These are phyloP conservation scores for Apiospora saccharicola DNA, from an alignment of 2,329 filamentous ascomycete species.

Conservation along the genomic window DNA sequence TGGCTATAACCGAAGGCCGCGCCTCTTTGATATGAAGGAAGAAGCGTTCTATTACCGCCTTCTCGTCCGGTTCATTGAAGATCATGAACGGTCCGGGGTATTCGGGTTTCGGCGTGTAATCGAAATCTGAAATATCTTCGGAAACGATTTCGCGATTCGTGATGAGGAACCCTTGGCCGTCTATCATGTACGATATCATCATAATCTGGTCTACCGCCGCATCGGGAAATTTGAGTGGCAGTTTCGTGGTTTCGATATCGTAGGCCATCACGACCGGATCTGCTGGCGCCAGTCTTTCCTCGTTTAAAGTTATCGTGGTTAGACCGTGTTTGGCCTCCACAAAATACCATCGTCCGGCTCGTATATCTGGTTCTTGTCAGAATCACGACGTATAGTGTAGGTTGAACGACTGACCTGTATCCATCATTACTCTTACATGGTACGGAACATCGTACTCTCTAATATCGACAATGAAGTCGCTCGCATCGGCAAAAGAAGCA, in stretches of 20 bases:
- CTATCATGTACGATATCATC: conserved; percentile 99
- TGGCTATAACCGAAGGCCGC: conserved; percentile 93
- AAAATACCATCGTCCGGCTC: conserved; percentile 96
- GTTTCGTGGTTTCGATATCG: conserved; percentile 97
- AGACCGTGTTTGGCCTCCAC: conserved; percentile 93
- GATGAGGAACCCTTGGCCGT: conserved; percentile 96
- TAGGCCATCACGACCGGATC: conserved; percentile 99
- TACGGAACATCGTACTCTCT: conserved; percentile 99
- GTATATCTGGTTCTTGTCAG: conserved; percentile 70
- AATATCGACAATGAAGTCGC: conserved; percentile 98
- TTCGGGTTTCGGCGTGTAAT: conserved; percentile 97
- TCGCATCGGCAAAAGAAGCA: conserved; percentile 81
- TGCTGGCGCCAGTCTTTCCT: conserved; percentile 86
- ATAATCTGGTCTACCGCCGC: conserved; percentile 95
- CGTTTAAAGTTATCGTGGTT: conserved; percentile 82
- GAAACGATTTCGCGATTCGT: conserved; percentile 98
- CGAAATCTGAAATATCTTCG: conserved; percentile 96
- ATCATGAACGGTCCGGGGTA: conserved; percentile 96
- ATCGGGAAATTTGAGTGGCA: conserved; percentile 96
- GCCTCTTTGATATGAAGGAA: conserved; percentile 96
- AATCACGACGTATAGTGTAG: no score
- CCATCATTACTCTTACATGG: conserved; percentile 98
- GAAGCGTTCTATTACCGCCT: conserved; percentile 85
- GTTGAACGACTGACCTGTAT: conserved; percentile 67
- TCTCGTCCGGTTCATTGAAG: conserved; percentile 97